Base-by-base conservation (phyloP, 768 basidiomycete species). In the Lentinus tigrinus region DNA sequence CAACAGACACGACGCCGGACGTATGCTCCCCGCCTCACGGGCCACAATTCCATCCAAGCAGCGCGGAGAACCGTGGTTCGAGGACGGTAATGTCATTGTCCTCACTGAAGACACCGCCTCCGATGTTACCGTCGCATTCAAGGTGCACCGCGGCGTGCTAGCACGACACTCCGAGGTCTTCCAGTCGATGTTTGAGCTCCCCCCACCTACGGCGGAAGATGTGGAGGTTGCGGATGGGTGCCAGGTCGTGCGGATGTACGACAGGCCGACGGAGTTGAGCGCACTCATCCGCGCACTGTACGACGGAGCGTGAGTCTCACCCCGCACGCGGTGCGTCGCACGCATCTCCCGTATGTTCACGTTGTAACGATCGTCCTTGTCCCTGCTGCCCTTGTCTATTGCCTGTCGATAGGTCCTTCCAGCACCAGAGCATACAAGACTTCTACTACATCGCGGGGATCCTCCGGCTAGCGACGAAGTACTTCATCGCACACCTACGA, bases 51-150 rank as follows among this genome's bases (percentile, higher is more conserved):
- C 58, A 4, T 13, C 10, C 9, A 47, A 56, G 31, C 63, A 54
- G 40, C 68, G 66, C 23, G 72, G 72, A 26, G 71, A 83, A 71
- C 82, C 81, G 16, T 85, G 80, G 81, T 83, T 86, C 63, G 80
- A 84, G 23, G 84, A 85, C 61, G 84, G 83, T 17, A 86, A 85
- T 65, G 74, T 85, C 47, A 69, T 85, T 17, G 74, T 86, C 3
- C 67, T 81, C 38, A 77, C 79, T 10, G 67, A 68, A 7, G 68
- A 76, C 34, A 73, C 76, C 44, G 63, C 70, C 27, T 60, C 65
- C 16, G 51, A 59, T 46, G 44, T 23, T 3, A 54, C 60, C 7
- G 75, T 76, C 36, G 79, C 78, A 1, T 85, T 84, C 73, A 82
- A 78, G 34, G 74, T 85, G 5, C 85, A 85, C 64, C 77, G 72